phyloP scores from a whole-genome alignment of 2,329 filamentous ascomycete species.

The Fusarium continuum region DNA sequence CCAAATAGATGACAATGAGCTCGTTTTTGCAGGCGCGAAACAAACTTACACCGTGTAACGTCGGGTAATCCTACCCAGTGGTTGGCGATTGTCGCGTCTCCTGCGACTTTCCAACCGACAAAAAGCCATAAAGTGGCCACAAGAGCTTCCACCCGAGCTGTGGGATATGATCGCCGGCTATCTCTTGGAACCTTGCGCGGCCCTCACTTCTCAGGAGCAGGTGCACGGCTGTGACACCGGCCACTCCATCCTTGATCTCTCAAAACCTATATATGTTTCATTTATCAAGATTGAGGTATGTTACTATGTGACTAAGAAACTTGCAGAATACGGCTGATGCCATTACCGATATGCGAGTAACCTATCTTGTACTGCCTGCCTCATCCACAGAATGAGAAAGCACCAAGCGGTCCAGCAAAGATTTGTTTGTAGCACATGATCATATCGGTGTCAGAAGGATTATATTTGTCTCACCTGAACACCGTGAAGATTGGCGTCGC shows the following conservation, averaged over 20 bases:
- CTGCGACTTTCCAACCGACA: background rate
- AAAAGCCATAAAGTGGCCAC: conserved; percentile 5
- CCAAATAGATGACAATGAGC: background rate
- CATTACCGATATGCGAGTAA: too few relatives aligned
- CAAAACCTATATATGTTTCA: conserved; percentile 1
- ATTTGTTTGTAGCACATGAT: conserved; percentile 18
- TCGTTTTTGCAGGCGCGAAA: conserved; percentile 3
- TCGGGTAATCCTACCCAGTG: too few relatives aligned
- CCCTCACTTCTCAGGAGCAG: conserved; percentile 3
- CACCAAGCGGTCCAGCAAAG: background rate
- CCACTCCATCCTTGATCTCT: conserved; percentile 10
- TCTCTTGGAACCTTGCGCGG: conserved; percentile 1
- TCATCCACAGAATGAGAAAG: background rate
- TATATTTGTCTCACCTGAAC: conserved; percentile 8
- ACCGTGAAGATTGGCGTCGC: conserved; percentile 10
- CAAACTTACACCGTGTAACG: too few relatives aligned
- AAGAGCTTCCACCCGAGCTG: conserved; percentile 12
- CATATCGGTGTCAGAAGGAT: conserved; percentile 13
- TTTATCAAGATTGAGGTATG: conserved; percentile 13
- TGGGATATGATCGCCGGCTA: conserved; percentile 10
- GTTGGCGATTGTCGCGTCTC: conserved; percentile 8
- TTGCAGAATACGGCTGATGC: too few relatives aligned
- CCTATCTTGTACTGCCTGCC: too few relatives aligned
- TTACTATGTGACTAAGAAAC: too few relatives aligned
- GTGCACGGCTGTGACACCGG: conserved; percentile 5